Percentiles rank a stretch among this genome's conserved stretches.
Conservation (phyloP, 768 basidiomycete species). For the Agrocybe pediades region DNA sequence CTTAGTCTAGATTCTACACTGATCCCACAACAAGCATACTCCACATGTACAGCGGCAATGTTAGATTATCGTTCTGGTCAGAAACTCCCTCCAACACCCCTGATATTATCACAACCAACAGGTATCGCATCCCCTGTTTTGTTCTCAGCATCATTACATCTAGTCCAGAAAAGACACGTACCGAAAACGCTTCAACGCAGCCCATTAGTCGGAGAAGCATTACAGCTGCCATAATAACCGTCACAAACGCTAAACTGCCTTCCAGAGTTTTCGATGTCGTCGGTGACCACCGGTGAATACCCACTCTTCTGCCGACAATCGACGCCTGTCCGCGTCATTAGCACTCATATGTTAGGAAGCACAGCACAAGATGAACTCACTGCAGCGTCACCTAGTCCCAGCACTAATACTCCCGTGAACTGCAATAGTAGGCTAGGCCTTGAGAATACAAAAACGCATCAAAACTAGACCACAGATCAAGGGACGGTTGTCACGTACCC, state of each 20-base stretch:
- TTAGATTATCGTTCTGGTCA: conserved; percentile 97
- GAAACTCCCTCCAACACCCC: conserved; percentile 88
- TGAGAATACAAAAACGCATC: background rate
- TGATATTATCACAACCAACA: conserved; percentile 59
- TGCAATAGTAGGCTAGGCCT: conserved; percentile 48
- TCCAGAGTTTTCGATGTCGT: conserved; percentile 88
- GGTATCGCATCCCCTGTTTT: conserved; percentile 66
- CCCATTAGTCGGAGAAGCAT: conserved; percentile 73
- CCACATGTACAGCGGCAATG: conserved; percentile 96
- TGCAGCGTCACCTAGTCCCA: conserved; percentile 94
- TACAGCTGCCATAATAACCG: conserved; percentile 69
- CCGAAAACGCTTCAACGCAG: conserved; percentile 74
- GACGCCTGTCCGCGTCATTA: conserved; percentile 65
- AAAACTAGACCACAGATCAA: background rate
- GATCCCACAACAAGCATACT: conserved; percentile 65
- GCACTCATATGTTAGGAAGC: background rate
- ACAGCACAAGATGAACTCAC: conserved; percentile 45
- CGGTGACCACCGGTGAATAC: conserved; percentile 82
- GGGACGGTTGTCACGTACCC: conserved; percentile 53
- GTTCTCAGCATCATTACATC: conserved; percentile 1
- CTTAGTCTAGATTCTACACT: background rate
- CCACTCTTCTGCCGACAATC: conserved; percentile 85
- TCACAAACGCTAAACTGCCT: conserved; percentile 82
- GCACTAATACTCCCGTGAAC: conserved; percentile 84
- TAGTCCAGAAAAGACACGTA: conserved; percentile 38